Evolutionary conservation across 2,329 filamentous ascomycete species (phyloP).

Genomic region (Xylaria sp.): DNA sequence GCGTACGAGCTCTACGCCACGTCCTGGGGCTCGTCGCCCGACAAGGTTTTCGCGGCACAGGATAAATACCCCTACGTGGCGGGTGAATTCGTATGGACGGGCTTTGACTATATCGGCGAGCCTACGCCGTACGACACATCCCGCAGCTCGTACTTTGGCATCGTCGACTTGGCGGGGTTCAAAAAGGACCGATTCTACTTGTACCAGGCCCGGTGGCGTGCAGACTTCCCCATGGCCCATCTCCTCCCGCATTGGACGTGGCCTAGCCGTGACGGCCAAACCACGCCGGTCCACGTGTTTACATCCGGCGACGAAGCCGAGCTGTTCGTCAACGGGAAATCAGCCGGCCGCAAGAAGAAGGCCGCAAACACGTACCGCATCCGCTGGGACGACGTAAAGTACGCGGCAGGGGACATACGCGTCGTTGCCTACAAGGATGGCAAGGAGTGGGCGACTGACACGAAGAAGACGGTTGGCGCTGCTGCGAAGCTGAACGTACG

Average conservation of each 20-base stretch:
- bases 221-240: constrained; percentile 60
- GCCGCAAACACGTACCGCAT: constrained; percentile 58
- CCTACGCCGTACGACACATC: constrained; percentile 60
- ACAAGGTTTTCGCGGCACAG: constrained; percentile 64
- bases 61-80: constrained; percentile 62
- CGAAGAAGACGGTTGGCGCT: constrained; percentile 55
- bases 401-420: constrained; percentile 59
- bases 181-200: constrained; percentile 66
- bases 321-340: constrained; percentile 63
- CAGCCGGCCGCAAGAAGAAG: constrained; percentile 55
- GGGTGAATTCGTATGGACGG: constrained; percentile 65
- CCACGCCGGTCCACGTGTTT: constrained; percentile 67
- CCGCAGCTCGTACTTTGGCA: constrained; percentile 66
- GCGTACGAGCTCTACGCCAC: constrained; percentile 64
- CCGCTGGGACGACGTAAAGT: constrained; percentile 63
- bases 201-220: constrained; percentile 65
- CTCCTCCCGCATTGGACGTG: constrained; percentile 69
- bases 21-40: constrained; percentile 60
- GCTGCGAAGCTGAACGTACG: constrained; percentile 53
- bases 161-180: constrained; percentile 68
- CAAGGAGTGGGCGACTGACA: constrained; percentile 57
- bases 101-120: constrained; percentile 63
- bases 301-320: constrained; percentile 64
- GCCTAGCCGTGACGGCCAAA: constrained; percentile 58
- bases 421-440: constrained; percentile 63